A percentile compares a stretch with the other conserved stretches of the same genome.
These are phyloP conservation scores for Rhodofomes roseus DNA, from an alignment of 1,284 basidiomycete genomes.

Conservation along the genomic window DNA sequence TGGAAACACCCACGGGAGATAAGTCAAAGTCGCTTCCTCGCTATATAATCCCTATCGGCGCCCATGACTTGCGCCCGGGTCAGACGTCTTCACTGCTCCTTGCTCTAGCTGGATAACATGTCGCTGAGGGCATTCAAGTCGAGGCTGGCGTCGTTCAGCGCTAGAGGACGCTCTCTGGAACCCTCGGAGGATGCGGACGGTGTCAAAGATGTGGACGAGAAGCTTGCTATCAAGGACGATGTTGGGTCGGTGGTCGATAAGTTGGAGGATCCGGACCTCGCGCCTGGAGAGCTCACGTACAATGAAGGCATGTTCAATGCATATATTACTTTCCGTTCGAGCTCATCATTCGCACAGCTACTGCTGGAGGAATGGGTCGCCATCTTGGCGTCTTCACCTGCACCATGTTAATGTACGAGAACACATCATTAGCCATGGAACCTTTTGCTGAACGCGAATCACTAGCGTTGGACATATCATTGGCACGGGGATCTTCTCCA, in stretches of 20 bases:
- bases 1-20: background rate
- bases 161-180: background rate
- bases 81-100: background rate
- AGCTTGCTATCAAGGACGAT: background rate
- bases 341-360: constrained; percentile 14
- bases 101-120: background rate
- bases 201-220: constrained; percentile 1
- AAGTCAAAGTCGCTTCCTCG: background rate
- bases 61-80: background rate
- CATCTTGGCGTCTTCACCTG: constrained; percentile 30
- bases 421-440: background rate
- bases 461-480: constrained; percentile 49
- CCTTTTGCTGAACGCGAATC: constrained; percentile 18
- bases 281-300: constrained; percentile 18
- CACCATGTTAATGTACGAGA: constrained; percentile 26
- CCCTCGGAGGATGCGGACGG: background rate
- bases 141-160: background rate
- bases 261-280: constrained; percentile 4
- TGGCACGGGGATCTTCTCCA: constrained; percentile 64
- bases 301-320: constrained; percentile 17
- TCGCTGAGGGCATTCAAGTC: constrained; percentile 1
- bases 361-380: constrained; percentile 28
- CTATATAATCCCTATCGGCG: background rate
- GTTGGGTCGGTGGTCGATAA: background rate
- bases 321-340: no score